Conservation (phyloP, 495 filamentous ascomycete genomes). For the Aspergillus homomorphus region DNA sequence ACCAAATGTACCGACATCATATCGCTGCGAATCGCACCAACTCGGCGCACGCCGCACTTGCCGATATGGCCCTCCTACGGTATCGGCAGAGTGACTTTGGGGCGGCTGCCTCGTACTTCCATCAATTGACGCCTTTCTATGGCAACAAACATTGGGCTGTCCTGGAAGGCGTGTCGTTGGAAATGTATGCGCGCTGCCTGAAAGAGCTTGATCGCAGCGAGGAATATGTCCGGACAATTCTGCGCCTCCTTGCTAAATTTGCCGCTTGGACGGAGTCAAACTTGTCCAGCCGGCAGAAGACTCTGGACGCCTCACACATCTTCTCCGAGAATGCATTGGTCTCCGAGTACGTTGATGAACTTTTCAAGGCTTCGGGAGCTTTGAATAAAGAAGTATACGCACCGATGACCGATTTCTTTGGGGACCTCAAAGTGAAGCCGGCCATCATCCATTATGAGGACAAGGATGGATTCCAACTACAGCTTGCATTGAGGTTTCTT, state of each 20-base stretch:
- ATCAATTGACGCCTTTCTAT: conserved; percentile 78
- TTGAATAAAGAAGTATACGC: conserved; percentile 63
- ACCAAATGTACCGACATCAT: conserved; percentile 69
- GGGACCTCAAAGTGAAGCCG: conserved; percentile 63
- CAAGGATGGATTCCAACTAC: conserved; percentile 75
- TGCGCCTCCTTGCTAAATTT: conserved; percentile 73
- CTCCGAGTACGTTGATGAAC: conserved; percentile 61
- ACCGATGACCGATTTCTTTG: conserved; percentile 71
- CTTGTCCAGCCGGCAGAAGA: conserved; percentile 34
- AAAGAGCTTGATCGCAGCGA: conserved; percentile 70
- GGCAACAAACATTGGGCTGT: conserved; percentile 74
- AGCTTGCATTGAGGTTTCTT: conserved; percentile 67
- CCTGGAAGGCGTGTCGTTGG: conserved; percentile 76
- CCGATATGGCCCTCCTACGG: conserved; percentile 82
- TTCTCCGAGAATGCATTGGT: conserved; percentile 53
- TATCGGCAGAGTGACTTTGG: conserved; percentile 67
- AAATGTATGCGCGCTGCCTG: conserved; percentile 82
- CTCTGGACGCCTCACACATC: conserved; percentile 29
- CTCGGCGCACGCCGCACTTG: conserved; percentile 70
- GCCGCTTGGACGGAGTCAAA: conserved; percentile 41
- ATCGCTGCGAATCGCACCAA: conserved; percentile 71
- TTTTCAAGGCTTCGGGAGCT: conserved; percentile 59
- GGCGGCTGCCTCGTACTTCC: conserved; percentile 75
- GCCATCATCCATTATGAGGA: conserved; percentile 66
- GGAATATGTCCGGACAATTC: conserved; percentile 72